Evolutionary conservation across 2,329 filamentous ascomycete species (phyloP), one percentile per base, ranked within the genome.

Genomic region (Botrytis fabae): DNA sequence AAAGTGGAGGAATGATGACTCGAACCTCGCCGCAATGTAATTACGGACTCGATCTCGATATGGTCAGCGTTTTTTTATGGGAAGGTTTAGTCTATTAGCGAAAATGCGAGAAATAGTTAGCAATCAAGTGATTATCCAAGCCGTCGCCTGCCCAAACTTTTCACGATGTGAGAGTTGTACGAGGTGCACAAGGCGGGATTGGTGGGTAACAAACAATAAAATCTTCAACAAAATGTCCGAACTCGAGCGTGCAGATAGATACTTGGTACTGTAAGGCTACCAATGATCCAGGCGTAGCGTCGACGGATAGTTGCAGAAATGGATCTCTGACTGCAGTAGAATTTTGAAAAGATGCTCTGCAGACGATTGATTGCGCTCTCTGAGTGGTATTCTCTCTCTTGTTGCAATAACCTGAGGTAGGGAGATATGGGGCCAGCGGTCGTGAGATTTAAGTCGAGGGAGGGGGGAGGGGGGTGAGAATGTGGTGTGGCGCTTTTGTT

Each of bases 401-500:
- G 35, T 35, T 35, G 14, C 51, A 28, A 54, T 18, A 8, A 18
- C 51, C n/a, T 25, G 48, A n/a, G 25, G 25, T 10, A 46, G 28
- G 28, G 38, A 44, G 40, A 70, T 62, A 66, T 66, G 44, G 44
- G 63, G 57, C 38, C 32, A 65, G 59, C 51, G 28, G 32, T 66
- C 20, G 61, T 71, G 59, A 32, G 48, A 44, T 40, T 66, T 46
- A n/a, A 54, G 60, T 38, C 22, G 57, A 51, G 59, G 48, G 48
- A 35, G 38, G 8, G 35, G 35, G 35, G 35, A 4, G 35, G 51
- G 25, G 44, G 46, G 69, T 71, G 57, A 64, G 46, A 42, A 44
- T 71, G 70, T 71, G 70, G 70, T 66, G 70, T 71, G 70, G 70
- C 70, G 70, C 32, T 57, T 66, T 9, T 28, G 48, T 71, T 66